Conservation (phyloP, 768 basidiomycete species). For the Hypholoma sublateritium region DNA sequence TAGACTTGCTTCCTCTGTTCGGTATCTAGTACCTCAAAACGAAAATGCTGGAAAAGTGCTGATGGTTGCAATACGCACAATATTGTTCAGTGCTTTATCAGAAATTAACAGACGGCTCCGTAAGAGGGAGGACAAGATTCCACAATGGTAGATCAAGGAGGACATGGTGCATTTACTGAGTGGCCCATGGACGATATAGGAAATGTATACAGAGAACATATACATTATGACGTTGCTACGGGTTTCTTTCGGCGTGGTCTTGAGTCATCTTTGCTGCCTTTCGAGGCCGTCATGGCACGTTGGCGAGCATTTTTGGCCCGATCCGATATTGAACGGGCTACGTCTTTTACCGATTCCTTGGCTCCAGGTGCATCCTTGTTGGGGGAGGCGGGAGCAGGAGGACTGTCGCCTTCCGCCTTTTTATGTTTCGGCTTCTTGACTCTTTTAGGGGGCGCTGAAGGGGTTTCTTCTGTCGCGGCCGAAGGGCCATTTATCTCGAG, state of each 20-base stretch:
- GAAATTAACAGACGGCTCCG: no score
- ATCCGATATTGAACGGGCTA: slow-evolving; percentile 35
- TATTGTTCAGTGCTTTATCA: no score
- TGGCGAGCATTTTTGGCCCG: slow-evolving; percentile 38
- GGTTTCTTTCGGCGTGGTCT: not conserved
- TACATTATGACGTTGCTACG: not conserved
- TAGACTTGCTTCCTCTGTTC: no score
- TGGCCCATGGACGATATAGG: no score
- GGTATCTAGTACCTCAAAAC: no score
- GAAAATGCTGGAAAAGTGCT: no score
- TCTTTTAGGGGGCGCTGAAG: not conserved
- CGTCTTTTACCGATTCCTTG: slow-evolving; percentile 26
- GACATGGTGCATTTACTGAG: no score
- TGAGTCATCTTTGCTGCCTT: slow-evolving; percentile 7
- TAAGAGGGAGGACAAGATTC: no score
- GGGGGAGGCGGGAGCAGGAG: not conserved
- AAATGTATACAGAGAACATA: no score
- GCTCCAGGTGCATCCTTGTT: not conserved
- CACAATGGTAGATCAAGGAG: no score
- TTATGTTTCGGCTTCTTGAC: slow-evolving; percentile 2
- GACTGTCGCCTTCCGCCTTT: slow-evolving; percentile 2
- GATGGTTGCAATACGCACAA: no score
- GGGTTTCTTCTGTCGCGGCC: not conserved
- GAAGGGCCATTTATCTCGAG: not conserved
- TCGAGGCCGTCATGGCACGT: slow-evolving; percentile 20